Evolutionary conservation across 495 filamentous ascomycete genomes (phyloP), one percentile per base, ranked within the genome.

Genomic region (Hypoxylon lenormandii): DNA sequence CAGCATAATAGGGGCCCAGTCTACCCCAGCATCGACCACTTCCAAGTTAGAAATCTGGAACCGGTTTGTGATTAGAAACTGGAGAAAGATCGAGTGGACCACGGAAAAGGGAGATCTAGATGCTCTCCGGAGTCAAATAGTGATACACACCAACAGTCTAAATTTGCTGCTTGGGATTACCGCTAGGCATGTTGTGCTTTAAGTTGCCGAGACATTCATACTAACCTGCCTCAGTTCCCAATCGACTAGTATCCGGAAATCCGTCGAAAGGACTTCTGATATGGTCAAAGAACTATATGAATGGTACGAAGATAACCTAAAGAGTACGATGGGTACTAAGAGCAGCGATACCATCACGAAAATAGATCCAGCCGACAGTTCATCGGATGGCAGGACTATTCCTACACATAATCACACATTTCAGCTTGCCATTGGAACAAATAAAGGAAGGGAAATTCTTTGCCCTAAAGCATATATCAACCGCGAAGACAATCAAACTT

Each of bases 41-140:
- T 21, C 28, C 12, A 43, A 22, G 38, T 1, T 43, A n/a, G 16
- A 42, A 26, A 26, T 28, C 53, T 69, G 64, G 64, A 38, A 45
- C 16, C 15, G 49, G 22, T 40, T 49, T 12, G 18, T 61, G 18
- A 45, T 43, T 30, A 49, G 46, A 18, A 67, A 70, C 49, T 60
- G 43, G 50, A 67, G 59, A 55, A 70, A 67, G 22, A 54, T 70
- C 10, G 36, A 55, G 23, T 70, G 63, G 63, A 70, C 63, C 18
- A 60, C 53, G 0, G 67, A 67, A 60, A 64, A 64, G 19, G 67
- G 52, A 6, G 55, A 55, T 48, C 22, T 66, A 26, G 26, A 45
- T 38, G 19, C 45, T 15, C 38, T 61, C n/a, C 42, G 47, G 47
- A 48, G 36, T 26, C 54, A 58, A 10, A 47, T 60, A 23, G 49